Percentiles rank a stretch among this genome's conserved stretches.
phyloP scores from a whole-genome alignment of 2,329 filamentous ascomycete species.

The Pleurostoma richardsiae region DNA sequence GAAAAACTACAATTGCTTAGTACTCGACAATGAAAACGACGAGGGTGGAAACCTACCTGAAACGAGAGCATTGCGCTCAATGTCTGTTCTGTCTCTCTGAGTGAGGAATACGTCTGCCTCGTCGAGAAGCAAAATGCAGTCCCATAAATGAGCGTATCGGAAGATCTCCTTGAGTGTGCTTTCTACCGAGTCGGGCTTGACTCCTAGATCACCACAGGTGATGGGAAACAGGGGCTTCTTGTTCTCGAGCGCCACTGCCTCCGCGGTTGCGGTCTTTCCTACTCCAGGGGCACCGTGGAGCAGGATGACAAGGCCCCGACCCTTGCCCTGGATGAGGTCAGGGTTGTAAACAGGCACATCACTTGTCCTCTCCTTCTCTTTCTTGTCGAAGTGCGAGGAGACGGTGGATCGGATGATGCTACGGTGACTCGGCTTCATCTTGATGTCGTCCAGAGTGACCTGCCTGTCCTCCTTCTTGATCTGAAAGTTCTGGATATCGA shows the following conservation, averaged over 20 bases:
- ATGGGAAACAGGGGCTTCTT: constrained; percentile 23
- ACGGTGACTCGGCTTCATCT: no score
- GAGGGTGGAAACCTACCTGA: constrained; percentile 22
- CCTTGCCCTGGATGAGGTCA: constrained; percentile 18
- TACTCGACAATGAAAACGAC: constrained; percentile 25
- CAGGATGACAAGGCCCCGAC: constrained; percentile 26
- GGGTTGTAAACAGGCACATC: not conserved
- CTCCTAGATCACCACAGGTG: constrained; percentile 21
- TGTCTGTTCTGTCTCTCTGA: constrained; percentile 12
- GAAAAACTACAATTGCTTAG: not conserved
- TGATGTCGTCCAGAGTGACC: no score
- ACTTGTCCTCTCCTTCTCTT: constrained; percentile 1
- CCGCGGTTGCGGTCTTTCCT: constrained; percentile 33
- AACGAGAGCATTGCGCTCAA: constrained; percentile 23
- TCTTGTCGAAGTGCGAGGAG: constrained; percentile 6
- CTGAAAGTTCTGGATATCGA: constrained; percentile 3
- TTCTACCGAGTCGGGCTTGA: constrained; percentile 17
- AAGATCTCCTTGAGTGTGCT: constrained; percentile 19
- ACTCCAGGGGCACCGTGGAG: constrained; percentile 26
- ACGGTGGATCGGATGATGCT: constrained; percentile 2
- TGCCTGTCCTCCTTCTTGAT: constrained; percentile 5
- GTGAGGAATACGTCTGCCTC: constrained; percentile 37
- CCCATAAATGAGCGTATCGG: constrained; percentile 24
- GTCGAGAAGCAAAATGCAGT: constrained; percentile 32
- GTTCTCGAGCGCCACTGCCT: constrained; percentile 23